Evolutionary conservation across 2,329 filamentous ascomycete genomes (phyloP).

Genomic region (Bimuria novae-zelandiae): DNA sequence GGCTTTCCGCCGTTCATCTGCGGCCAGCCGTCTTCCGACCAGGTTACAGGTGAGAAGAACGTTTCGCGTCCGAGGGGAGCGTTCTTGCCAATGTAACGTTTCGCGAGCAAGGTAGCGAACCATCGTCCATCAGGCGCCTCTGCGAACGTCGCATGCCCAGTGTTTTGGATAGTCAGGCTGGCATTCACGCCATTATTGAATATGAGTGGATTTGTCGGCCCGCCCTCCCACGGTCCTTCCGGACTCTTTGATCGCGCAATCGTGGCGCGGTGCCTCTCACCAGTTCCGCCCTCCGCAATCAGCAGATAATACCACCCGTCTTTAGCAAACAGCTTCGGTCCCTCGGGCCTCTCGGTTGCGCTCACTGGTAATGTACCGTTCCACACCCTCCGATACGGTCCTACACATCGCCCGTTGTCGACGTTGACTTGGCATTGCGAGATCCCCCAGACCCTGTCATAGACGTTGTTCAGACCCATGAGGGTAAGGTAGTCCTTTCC

Average conservation of each 20-base stretch:
- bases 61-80: no score
- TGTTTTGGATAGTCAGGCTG: slow-evolving; percentile 34
- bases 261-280: slow-evolving; percentile 32
- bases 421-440: no score
- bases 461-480: slow-evolving; percentile 33
- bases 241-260: slow-evolving; percentile 36
- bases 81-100: no score
- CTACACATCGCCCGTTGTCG: no score
- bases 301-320: slow-evolving; percentile 42
- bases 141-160: slow-evolving; percentile 21
- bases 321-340: slow-evolving; percentile 41
- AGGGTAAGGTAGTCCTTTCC: slow-evolving; percentile 21
- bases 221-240: slow-evolving; percentile 38
- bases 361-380: no score
- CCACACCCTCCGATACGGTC: no score
- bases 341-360: slow-evolving; percentile 32
- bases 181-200: slow-evolving; percentile 34
- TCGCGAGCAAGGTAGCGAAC: no score
- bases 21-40: no score
- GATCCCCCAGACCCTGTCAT: no score
- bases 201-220: slow-evolving; percentile 39
- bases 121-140: no score
- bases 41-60: no score
- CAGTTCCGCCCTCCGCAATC: slow-evolving; percentile 40
- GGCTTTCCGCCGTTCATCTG: no score